Percentiles rank a stretch among this genome's conserved stretches.
Evolutionary conservation across 768 basidiomycete species (phyloP).

Genomic region (Polyporus arcularius): DNA sequence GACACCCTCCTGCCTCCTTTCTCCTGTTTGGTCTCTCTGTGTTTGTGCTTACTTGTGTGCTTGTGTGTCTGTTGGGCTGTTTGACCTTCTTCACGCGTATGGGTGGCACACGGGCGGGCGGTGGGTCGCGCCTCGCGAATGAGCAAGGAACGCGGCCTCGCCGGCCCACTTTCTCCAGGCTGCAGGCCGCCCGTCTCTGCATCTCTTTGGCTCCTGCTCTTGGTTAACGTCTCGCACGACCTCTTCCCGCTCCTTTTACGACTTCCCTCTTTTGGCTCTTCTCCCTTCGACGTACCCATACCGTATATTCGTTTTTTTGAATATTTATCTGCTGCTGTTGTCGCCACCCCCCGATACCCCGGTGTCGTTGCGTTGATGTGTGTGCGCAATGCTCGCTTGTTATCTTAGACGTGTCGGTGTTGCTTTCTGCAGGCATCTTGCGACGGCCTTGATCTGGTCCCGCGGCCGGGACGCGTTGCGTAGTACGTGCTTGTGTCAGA

Average conservation of each 20-base stretch:
- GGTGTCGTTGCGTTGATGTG: constrained; percentile 3
- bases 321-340: constrained; percentile 1
- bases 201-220: neutral
- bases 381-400: constrained; percentile 7
- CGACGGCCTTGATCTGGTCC: too few species aligned
- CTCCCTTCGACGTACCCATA: neutral
- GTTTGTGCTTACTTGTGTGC: neutral
- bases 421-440: neutral
- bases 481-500: neutral
- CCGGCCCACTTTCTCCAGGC: neutral
- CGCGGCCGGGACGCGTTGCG: neutral
- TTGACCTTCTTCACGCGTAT: neutral
- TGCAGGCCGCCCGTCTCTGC: neutral
- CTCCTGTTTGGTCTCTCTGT: neutral
- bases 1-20: neutral
- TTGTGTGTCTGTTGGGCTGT: neutral
- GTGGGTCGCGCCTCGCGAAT: neutral
- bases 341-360: constrained; percentile 10
- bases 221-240: constrained; percentile 8
- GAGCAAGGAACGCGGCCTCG: neutral
- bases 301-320: neutral
- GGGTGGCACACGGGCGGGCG: constrained; percentile 1
- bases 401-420: neutral
- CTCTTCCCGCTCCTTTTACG: constrained; percentile 8
- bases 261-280: neutral